Evolutionary conservation across 1,284 basidiomycete genomes (phyloP).

Genomic region (Calocybe gambosa): DNA sequence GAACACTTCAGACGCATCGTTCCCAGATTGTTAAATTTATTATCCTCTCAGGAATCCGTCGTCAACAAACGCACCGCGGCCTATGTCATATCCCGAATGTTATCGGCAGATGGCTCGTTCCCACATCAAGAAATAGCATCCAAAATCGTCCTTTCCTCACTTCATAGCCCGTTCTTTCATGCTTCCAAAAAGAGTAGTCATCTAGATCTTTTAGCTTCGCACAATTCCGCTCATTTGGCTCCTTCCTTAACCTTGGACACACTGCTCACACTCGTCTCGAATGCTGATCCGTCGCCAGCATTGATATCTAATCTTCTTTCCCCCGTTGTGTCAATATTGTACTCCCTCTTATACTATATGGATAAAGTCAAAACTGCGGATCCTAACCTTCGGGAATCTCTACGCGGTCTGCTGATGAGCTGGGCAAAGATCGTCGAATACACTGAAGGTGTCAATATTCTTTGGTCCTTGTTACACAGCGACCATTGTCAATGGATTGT

Average conservation of each 20-base stretch:
- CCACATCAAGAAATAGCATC: conserved; percentile 28
- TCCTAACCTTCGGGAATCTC: conserved; percentile 51
- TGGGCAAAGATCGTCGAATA: conserved; percentile 66
- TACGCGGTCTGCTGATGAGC: conserved; percentile 54
- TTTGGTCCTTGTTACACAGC: conserved; percentile 57
- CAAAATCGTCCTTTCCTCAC: conserved; percentile 32
- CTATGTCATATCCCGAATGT: conserved; percentile 62
- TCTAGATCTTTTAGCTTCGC: conserved; percentile 1
- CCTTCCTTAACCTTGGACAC: conserved; percentile 35
- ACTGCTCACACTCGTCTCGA: conserved; percentile 55
- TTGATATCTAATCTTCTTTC: conserved; percentile 61
- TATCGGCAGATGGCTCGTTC: conserved; percentile 31
- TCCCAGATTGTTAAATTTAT: conserved; percentile 45
- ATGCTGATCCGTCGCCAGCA: conserved; percentile 72
- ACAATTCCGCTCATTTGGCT: conserved; percentile 9
- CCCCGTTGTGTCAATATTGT: conserved; percentile 63
- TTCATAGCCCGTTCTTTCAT: conserved; percentile 38
- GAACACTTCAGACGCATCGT: conserved; percentile 53
- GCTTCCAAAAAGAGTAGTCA: conserved; percentile 5
- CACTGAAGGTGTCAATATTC: conserved; percentile 45
- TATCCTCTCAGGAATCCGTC: conserved; percentile 35
- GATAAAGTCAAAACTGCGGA: conserved; percentile 51
- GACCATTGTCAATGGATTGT: conserved; percentile 53
- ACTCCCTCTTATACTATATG: conserved; percentile 55
- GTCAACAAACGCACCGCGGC: conserved; percentile 57